Conservation (phyloP, 257 asterid species). For the Solanum dulcamara region DNA sequence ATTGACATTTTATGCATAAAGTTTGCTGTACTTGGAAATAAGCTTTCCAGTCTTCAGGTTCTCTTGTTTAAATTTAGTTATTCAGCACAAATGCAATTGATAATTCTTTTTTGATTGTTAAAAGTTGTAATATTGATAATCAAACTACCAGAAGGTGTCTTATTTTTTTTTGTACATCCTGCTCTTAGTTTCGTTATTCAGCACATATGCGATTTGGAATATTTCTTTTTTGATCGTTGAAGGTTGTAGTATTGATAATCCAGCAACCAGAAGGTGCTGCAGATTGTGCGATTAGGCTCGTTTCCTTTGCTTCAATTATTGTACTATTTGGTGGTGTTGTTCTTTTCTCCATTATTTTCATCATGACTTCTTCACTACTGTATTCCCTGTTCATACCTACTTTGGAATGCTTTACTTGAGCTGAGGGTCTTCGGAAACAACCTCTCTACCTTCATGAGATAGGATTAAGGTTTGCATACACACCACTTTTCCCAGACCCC, state of each 20-base stretch:
- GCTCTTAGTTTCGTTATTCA: background rate
- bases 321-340: background rate
- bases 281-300: background rate
- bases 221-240: background rate
- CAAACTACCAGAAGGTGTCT: no score
- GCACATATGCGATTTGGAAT: background rate
- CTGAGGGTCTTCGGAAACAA: background rate
- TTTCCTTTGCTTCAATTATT: background rate
- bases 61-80: background rate
- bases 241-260: background rate
- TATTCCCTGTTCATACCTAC: background rate
- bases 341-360: background rate
- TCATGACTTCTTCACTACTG: background rate
- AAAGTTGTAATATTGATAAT: background rate
- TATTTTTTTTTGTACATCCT: no score
- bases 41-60: background rate
- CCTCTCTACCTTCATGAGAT: background rate
- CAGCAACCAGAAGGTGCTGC: background rate
- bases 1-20: background rate
- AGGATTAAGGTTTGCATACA: background rate
- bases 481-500: background rate
- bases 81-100: background rate
- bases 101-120: background rate
- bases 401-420: background rate
- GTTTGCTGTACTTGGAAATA: background rate